Evolutionary conservation across 2,329 filamentous ascomycete genomes (phyloP), one percentile per base, ranked within the genome.

Genomic region (Aureobasidium namibiae): DNA sequence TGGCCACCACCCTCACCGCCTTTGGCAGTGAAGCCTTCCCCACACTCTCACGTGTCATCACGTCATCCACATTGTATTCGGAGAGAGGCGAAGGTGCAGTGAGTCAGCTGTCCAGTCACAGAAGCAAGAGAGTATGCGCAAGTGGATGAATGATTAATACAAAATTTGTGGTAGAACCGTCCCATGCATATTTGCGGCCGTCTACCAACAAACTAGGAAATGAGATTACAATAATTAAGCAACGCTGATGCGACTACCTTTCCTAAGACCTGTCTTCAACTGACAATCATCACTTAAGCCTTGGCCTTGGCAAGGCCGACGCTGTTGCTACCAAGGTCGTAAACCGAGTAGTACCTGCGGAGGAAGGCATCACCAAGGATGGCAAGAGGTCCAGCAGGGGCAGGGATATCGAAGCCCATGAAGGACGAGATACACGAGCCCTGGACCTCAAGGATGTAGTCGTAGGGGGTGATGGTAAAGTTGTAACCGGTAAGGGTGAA

Each of bases 371-470:
- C 91, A 69, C 94, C 94, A 26, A 99, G 86, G 65, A 99, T 99
- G 63, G 90, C 92, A 65, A 99, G 84, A 66, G 94, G 94, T 48
- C 94, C 92, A 61, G 88, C 87, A 39, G 91, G 91, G 70, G 86
- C 88, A 60, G 91, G 88, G 73, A 82, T 78, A 66, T 80, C 94
- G 87, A 97, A 95, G 68, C 91, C 92, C 85, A 95, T 95, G 79
- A 99, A 96, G 67, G 90, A 89, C 63, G 91, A 96, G 76, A 99
- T 96, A 77, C 94, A 99, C 73, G 87, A 92, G 67, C 92, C 94
- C 72, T 92, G 89, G 44, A 96, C 85, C 77, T 99, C 92, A 41
- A 99, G 86, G 67, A 96, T 92, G 80, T 99, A 99, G 79, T 99
- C 94, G 65, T 87, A 87, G 16, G 94, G 79, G 60, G 82, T 80